Evolutionary conservation across 805 yeast genomes (phyloP).

Genomic region (Cyberlindnera saturnus): DNA sequence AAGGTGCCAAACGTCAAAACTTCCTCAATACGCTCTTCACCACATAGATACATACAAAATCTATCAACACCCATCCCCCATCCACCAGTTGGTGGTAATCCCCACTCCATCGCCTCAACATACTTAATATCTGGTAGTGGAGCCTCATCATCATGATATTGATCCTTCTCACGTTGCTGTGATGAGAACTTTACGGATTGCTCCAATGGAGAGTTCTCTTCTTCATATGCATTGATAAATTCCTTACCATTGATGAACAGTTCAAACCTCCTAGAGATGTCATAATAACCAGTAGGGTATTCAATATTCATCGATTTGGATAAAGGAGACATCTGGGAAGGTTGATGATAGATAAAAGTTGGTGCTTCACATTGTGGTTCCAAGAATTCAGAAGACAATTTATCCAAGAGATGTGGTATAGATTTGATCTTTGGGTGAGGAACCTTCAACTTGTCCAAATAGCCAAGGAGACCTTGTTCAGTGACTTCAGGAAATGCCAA

Average conservation of each 20-base stretch:
- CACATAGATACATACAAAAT: conserved; percentile 71
- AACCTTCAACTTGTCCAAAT: conserved; percentile 26
- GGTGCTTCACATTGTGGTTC: conserved; percentile 65
- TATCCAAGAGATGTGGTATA: conserved; percentile 58
- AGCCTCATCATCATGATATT: conserved; percentile 52
- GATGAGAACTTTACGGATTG: conserved; percentile 58
- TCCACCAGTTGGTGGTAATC: conserved; percentile 97
- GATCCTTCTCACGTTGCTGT: conserved; percentile 47
- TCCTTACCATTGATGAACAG: conserved; percentile 76
- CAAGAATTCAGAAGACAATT: conserved; percentile 50
- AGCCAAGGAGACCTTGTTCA: conserved; percentile 34
- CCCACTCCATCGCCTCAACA: conserved; percentile 78
- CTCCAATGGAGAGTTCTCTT: conserved; percentile 79
- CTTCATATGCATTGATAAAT: conserved; percentile 90
- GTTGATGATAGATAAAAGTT: conserved; percentile 75
- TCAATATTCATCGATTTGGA: conserved; percentile 53
- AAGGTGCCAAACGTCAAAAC: conserved; percentile 73
- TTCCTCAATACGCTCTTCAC: conserved; percentile 59
- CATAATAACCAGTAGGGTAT: conserved; percentile 29
- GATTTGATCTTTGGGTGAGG: conserved; percentile 35
- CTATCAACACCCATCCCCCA: conserved; percentile 96
- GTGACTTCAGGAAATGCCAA: conserved; percentile 40
- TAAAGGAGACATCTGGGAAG: conserved; percentile 78
- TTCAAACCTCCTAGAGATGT: conserved; percentile 71
- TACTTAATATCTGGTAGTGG: conserved; percentile 68